Evolutionary conservation across 371 early-diverging fungal genomes (phyloP).

Genomic region (Rhizopus delemar): DNA sequence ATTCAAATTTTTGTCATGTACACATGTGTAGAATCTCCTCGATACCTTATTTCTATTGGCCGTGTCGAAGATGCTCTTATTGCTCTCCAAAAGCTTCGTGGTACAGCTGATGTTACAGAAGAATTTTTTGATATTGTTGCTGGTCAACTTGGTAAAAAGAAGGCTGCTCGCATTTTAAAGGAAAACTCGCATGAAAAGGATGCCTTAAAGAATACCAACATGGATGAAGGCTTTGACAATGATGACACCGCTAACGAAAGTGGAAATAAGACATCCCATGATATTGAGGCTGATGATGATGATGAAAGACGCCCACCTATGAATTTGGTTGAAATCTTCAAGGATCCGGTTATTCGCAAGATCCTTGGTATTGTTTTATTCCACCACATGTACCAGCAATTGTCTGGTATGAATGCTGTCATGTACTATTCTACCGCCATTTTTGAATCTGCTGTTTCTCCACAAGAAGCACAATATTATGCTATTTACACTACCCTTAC

Average conservation of each 20-base stretch:
- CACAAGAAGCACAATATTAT: constrained; percentile 55
- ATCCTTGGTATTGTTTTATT: constrained; percentile 53
- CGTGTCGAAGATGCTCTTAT: constrained; percentile 57
- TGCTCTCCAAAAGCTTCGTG: constrained; percentile 58
- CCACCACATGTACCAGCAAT: constrained; percentile 69
- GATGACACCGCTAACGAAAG: constrained; percentile 4
- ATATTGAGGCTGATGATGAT: constrained; percentile 13
- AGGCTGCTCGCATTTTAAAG: constrained; percentile 19
- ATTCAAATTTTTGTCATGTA: constrained; percentile 68
- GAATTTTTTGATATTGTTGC: constrained; percentile 26
- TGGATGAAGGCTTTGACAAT: constrained; percentile 28
- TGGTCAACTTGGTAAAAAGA: constrained; percentile 19
- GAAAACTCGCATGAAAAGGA: constrained; percentile 22
- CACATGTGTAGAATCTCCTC: constrained; percentile 80
- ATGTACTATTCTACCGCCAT: constrained; percentile 79
- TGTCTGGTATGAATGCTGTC: constrained; percentile 85
- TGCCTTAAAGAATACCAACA: not conserved
- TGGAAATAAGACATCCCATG: constrained; percentile 1
- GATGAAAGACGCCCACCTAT: constrained; percentile 27
- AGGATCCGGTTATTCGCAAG: constrained; percentile 48
- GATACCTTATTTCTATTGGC: constrained; percentile 64
- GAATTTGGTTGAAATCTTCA: constrained; percentile 40
- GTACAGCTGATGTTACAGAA: constrained; percentile 12
- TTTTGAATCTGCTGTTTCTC: constrained; percentile 48
- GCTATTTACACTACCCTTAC: constrained; percentile 62